Percentiles rank a stretch among this genome's conserved stretches.
Conservation (phyloP, 257 asterid species). For the Solanum chmielewskii region DNA sequence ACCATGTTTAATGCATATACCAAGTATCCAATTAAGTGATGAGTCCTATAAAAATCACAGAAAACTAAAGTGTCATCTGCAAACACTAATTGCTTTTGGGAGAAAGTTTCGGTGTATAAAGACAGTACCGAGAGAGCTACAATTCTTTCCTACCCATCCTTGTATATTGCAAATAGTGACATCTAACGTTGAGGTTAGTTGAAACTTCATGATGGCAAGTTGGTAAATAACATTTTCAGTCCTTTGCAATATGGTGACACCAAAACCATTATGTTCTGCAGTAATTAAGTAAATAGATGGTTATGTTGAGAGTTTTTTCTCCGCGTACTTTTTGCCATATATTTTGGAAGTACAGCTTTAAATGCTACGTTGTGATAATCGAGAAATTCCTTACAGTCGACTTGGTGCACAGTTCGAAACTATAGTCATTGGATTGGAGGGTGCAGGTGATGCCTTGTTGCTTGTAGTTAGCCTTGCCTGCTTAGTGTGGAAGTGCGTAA, state of each 20-base stretch:
- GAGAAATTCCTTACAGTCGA: neutral
- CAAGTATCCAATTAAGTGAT: neutral
- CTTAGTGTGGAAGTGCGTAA: neutral
- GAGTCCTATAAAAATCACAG: neutral
- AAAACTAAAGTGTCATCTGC: neutral
- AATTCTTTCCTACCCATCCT: neutral
- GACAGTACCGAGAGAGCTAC: neutral
- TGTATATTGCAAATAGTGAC: neutral
- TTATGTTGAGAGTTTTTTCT: neutral
- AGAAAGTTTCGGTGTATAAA: neutral
- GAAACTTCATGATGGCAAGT: neutral
- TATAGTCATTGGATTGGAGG: neutral
- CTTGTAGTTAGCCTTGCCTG: neutral
- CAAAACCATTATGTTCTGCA: neutral
- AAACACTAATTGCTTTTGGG: neutral
- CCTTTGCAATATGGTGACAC: neutral
- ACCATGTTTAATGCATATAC: neutral
- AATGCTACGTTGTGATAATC: neutral
- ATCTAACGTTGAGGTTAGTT: neutral
- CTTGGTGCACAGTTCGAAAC: neutral
- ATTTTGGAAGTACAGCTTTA: neutral
- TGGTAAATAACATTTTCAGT: neutral
- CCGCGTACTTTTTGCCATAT: neutral
- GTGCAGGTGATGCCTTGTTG: neutral
- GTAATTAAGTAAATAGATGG: neutral